Conservation (phyloP, 306 rosid species). For the Cyclanthera cordifolia region DNA sequence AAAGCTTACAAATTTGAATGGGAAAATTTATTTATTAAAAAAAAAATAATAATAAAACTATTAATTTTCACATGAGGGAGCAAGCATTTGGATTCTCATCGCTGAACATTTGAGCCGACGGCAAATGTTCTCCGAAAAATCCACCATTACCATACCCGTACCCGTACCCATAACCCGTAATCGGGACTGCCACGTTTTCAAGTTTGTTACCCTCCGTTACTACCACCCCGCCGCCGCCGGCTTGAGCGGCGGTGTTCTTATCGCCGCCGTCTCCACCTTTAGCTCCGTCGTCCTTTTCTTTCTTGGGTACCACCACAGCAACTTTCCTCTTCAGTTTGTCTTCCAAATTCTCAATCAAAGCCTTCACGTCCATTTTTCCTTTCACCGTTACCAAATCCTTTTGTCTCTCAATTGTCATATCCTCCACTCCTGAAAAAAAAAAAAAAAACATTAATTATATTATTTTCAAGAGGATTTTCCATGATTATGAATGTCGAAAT, state of each 20-base stretch:
- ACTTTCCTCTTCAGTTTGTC: constrained; percentile 44
- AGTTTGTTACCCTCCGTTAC: constrained; percentile 18
- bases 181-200: constrained; percentile 16
- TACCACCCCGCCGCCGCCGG: constrained; percentile 11
- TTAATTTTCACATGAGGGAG: constrained; percentile 38
- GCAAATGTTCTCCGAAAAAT: constrained; percentile 17
- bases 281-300: constrained; percentile 30
- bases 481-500: no score
- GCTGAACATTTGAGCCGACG: constrained; percentile 51
- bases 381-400: constrained; percentile 47
- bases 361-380: constrained; percentile 52
- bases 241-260: constrained; percentile 10
- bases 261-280: constrained; percentile 18
- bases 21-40: background rate
- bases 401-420: constrained; percentile 36
- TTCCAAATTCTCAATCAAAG: constrained; percentile 27
- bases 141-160: constrained; percentile 23
- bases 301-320: constrained; percentile 48
- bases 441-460: no score
- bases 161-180: background rate
- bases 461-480: no score
- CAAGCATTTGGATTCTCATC: constrained; percentile 90
- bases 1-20: background rate
- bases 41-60: background rate
- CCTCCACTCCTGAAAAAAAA: constrained; percentile 31